A percentile compares a stretch with the other conserved stretches of the same genome.
Evolutionary conservation across 2,329 filamentous ascomycete genomes (phyloP).

Genomic region (Aspergillus awamori): DNA sequence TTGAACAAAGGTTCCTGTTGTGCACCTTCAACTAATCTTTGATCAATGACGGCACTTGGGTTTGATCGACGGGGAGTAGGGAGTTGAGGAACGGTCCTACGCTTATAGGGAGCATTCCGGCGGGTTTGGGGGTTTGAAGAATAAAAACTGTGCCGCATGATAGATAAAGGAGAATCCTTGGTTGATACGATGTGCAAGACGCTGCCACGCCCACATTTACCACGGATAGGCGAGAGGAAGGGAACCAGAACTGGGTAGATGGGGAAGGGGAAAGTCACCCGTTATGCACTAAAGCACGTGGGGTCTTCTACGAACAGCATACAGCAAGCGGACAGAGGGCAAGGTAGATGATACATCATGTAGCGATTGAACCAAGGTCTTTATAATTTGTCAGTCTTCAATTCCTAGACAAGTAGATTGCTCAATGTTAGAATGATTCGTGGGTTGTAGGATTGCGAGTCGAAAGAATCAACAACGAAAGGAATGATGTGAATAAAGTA

Average conservation of each 20-base stretch:
- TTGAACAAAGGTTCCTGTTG: slow-evolving; percentile 21
- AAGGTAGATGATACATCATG: neutral
- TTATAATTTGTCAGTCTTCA: neutral
- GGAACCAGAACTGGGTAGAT: neutral
- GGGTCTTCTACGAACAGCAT: neutral
- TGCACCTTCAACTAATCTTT: slow-evolving; percentile 29
- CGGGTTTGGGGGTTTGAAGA: slow-evolving; percentile 13
- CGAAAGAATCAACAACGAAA: neutral
- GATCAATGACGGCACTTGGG: slow-evolving; percentile 23
- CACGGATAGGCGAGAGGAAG: neutral
- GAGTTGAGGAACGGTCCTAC: slow-evolving; percentile 7
- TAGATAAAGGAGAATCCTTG: neutral
- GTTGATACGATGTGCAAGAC: neutral
- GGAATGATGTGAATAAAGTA: neutral
- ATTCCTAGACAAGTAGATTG: neutral
- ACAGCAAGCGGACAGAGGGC: neutral
- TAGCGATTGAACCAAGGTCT: neutral
- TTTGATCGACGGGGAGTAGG: slow-evolving; percentile 9
- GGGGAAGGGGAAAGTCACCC: slow-evolving; percentile 11
- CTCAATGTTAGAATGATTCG: neutral
- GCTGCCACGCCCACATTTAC: neutral
- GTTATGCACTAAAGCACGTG: neutral
- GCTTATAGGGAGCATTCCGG: slow-evolving; percentile 15
- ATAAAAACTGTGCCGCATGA: slow-evolving; percentile 24
- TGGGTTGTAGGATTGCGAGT: neutral